Percentiles rank a stretch among this genome's conserved stretches.
Conservation (phyloP, 2,329 filamentous ascomycete species). For the Huntiella omanensis region DNA sequence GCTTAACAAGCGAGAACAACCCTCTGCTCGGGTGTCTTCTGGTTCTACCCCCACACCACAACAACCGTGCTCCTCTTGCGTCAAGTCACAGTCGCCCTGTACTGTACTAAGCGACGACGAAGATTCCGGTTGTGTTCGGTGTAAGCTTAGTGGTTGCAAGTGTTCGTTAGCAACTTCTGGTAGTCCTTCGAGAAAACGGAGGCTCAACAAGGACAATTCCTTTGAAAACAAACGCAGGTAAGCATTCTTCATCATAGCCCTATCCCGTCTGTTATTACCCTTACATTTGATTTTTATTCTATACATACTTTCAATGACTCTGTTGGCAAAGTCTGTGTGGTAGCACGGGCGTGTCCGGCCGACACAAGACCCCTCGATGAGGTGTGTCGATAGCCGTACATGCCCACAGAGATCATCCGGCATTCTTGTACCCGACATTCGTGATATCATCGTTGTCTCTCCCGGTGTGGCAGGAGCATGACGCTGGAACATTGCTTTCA, state of each 20-base stretch:
- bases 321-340: slow-evolving; percentile 4
- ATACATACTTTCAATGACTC: neutral
- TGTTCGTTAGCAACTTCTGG: slow-evolving; percentile 51
- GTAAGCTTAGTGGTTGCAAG: slow-evolving; percentile 58
- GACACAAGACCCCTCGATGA: neutral
- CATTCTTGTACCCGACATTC: neutral
- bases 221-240: slow-evolving; percentile 19
- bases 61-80: slow-evolving; percentile 51
- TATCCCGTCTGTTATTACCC: neutral
- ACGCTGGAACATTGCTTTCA: neutral
- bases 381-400: neutral
- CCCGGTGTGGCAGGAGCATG: too few relatives aligned
- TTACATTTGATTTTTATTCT: neutral
- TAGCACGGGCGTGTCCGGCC: slow-evolving; percentile 3
- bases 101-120: slow-evolving; percentile 51
- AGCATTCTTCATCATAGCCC: neutral
- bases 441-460: too few relatives aligned
- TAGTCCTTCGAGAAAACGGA: slow-evolving; percentile 64
- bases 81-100: slow-evolving; percentile 55
- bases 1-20: neutral
- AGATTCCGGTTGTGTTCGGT: slow-evolving; percentile 52
- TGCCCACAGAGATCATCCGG: neutral
- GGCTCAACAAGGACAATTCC: slow-evolving; percentile 36
- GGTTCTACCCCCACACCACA: slow-evolving; percentile 14
- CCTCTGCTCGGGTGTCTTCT: neutral